Evolutionary conservation across 2,329 filamentous ascomycete genomes (phyloP), one percentile per base, ranked within the genome.

Genomic region (Juglanconis oblonga): DNA sequence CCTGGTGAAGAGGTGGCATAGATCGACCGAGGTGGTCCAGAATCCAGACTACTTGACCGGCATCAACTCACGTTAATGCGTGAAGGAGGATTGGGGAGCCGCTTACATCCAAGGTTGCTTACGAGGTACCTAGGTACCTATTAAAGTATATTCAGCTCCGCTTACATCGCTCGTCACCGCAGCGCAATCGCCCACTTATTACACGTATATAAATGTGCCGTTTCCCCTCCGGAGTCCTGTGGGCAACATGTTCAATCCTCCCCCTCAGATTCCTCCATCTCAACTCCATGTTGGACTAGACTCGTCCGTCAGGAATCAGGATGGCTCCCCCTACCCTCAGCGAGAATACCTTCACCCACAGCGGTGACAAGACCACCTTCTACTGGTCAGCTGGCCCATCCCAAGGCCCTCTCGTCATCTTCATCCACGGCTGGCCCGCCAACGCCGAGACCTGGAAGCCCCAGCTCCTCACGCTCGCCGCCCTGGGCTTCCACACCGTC

Each of bases 341-440:
- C 44, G 55, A 58, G 32, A 58, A 58, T 36, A 58, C 49, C 31
- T 58, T 65, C 58, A 50, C 54, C 50, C 65, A 68, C 47, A 62
- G 58, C 50, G 65, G 65, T 33, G 64, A 66, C 33, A 69, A 70
- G 57, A 65, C 65, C 14, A 71, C 71, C 35, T 69, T 70, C 52
- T 54, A 54, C 31, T 54, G 24, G 60, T 72, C 71, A 1, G 67
- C 70, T 5, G 71, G 71, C 9, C 68, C 69, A 7, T 14, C 49
- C 29, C 13, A 49, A 1, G 71, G 70, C 5, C 71, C 70, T 3
- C 57, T 71, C 31, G 64, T 74, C 29, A 65, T 73, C 61, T 72
- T 75, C 48, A 59, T 74, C 35, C 77, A 68, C 65, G 80, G 66
- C 65, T 79, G 61, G 69, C 72, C 67, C 47, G 76, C 64, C 56